phyloP scores from a whole-genome alignment of 805 yeast genomes.

The Starmera pachycereana region DNA sequence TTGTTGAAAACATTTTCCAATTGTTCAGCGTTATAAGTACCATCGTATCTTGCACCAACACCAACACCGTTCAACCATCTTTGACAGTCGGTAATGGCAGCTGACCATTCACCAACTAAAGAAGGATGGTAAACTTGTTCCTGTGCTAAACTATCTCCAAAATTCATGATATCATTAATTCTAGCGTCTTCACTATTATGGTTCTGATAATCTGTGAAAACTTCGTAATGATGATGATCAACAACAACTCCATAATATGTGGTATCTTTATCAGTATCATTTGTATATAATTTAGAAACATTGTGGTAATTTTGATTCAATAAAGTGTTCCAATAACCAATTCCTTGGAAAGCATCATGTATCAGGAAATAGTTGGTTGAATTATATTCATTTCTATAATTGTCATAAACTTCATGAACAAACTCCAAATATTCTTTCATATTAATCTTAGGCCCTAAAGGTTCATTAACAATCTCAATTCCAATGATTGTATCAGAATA shows the following conservation, averaged over 20 bases:
- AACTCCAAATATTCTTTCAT: slow-evolving; percentile 22
- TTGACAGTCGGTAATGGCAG: slow-evolving; percentile 63
- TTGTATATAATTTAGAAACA: slow-evolving; percentile 22
- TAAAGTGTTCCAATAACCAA: slow-evolving; percentile 45
- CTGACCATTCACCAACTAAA: slow-evolving; percentile 63
- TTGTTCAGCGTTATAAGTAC: slow-evolving; percentile 24
- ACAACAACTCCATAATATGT: slow-evolving; percentile 53
- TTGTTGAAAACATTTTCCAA: slow-evolving; percentile 1
- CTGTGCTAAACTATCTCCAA: slow-evolving; percentile 18
- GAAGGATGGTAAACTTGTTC: slow-evolving; percentile 35
- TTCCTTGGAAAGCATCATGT: slow-evolving; percentile 55
- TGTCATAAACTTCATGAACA: slow-evolving; percentile 22
- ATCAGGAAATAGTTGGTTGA: slow-evolving; percentile 35
- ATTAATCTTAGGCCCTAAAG: slow-evolving; percentile 44
- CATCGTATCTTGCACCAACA: slow-evolving; percentile 54
- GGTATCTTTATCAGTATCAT: slow-evolving; percentile 24
- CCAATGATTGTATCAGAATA: slow-evolving; percentile 55
- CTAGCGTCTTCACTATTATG: slow-evolving; percentile 26
- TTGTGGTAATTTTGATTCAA: slow-evolving; percentile 23
- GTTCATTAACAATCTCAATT: slow-evolving; percentile 64
- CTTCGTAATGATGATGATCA: slow-evolving; percentile 90
- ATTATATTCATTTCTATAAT: slow-evolving; percentile 13
- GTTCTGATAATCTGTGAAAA: slow-evolving; percentile 60
- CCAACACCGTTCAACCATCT: slow-evolving; percentile 63
- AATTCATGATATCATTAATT: slow-evolving; percentile 22